Conservation (phyloP, 1,139 yeast genomes). For the Debaryomyces fabryi region DNA sequence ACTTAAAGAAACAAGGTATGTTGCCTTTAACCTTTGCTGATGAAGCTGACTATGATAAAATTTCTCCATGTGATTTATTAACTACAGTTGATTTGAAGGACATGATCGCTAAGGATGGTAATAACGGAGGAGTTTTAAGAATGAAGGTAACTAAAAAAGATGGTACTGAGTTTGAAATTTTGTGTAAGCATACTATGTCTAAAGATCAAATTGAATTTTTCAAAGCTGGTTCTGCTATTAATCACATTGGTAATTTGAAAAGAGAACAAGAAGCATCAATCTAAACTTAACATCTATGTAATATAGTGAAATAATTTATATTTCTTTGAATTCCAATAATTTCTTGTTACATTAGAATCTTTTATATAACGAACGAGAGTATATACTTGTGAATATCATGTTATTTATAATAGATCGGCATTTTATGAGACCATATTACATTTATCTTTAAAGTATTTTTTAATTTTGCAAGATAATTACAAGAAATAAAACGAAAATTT, state of each 20-base stretch:
- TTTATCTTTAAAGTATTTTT: not conserved
- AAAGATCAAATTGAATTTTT: constrained; percentile 93
- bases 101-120: constrained; percentile 77
- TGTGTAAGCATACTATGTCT: constrained; percentile 93
- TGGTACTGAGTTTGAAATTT: constrained; percentile 71
- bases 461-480: not conserved
- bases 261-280: constrained; percentile 24
- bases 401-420: not conserved
- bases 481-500: not conserved
- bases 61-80: constrained; percentile 75
- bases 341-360: not conserved
- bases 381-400: not conserved
- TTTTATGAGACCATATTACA: not conserved
- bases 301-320: not conserved
- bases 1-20: constrained; percentile 94
- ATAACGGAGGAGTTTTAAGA: constrained; percentile 80
- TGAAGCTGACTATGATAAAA: constrained; percentile 83
- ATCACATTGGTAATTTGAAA: constrained; percentile 76
- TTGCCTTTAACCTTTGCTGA: constrained; percentile 89
- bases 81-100: constrained; percentile 79
- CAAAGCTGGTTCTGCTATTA: constrained; percentile 96
- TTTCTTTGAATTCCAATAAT: not conserved
- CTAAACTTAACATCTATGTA: not conserved
- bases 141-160: constrained; percentile 74
- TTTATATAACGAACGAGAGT: not conserved